Conservation (phyloP, 208 protist genomes). For the Borovskyia barvae region DNA sequence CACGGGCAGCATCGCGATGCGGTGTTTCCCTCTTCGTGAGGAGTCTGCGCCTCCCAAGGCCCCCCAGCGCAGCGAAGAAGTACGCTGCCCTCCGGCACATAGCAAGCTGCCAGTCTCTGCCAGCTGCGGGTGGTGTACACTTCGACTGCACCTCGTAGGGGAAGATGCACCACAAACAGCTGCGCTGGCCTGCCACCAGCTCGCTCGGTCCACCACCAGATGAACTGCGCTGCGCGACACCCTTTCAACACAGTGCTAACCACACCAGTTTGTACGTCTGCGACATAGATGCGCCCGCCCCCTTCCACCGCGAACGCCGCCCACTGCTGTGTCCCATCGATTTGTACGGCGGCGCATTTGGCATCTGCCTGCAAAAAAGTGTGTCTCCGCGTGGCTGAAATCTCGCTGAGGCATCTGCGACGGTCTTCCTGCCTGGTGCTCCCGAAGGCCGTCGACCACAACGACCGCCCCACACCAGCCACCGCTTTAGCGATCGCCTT, state of each 20-base stretch:
- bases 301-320: slow-evolving; percentile 52
- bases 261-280: slow-evolving; percentile 43
- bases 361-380: slow-evolving; percentile 58
- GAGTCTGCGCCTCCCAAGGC: background rate
- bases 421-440: slow-evolving; percentile 2
- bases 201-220: slow-evolving; percentile 46
- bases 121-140: slow-evolving; percentile 61
- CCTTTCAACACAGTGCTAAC: slow-evolving; percentile 66
- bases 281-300: slow-evolving; percentile 69
- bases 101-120: slow-evolving; percentile 53
- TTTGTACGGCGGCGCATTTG: slow-evolving; percentile 38
- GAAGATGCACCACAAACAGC: slow-evolving; percentile 65
- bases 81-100: slow-evolving; percentile 46
- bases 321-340: slow-evolving; percentile 75
- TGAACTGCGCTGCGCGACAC: slow-evolving; percentile 65
- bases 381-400: slow-evolving; percentile 15
- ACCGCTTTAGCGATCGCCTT: slow-evolving; percentile 51
- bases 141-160: slow-evolving; percentile 69
- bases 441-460: slow-evolving; percentile 36
- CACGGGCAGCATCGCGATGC: slow-evolving; percentile 10
- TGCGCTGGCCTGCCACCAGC: slow-evolving; percentile 31
- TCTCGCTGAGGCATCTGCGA: slow-evolving; percentile 29
- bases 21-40: background rate
- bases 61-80: slow-evolving; percentile 37
- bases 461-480: slow-evolving; percentile 33